These are phyloP conservation scores for Candida boleticola DNA, from an alignment of 805 yeast species.

Conservation along the genomic window DNA sequence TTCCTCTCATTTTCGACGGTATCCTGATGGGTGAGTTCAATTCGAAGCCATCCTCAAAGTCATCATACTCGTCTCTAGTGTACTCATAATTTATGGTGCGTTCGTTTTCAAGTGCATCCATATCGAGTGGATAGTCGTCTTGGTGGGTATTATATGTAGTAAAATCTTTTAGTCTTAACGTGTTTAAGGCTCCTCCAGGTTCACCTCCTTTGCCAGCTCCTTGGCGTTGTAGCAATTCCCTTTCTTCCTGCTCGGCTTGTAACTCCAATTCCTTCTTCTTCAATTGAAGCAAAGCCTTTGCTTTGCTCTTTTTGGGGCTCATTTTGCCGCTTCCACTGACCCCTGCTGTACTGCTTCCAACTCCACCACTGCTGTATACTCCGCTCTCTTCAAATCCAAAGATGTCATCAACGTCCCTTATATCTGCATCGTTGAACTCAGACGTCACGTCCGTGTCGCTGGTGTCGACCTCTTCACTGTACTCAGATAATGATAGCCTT, in stretches of 20 bases:
- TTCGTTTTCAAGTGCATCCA: constrained; percentile 27
- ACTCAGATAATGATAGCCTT: constrained; percentile 31
- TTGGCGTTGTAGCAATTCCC: constrained; percentile 20
- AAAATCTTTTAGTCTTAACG: constrained; percentile 31
- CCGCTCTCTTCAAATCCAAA: constrained; percentile 39
- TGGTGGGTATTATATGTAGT: constrained; percentile 5
- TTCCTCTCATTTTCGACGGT: constrained; percentile 1
- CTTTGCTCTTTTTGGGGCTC: constrained; percentile 3
- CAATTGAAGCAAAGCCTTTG: constrained; percentile 7
- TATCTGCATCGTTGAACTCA: constrained; percentile 36
- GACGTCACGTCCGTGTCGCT: constrained; percentile 38
- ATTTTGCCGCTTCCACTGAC: neutral
- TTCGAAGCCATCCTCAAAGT: constrained; percentile 38
- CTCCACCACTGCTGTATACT: constrained; percentile 24
- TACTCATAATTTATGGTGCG: constrained; percentile 34
- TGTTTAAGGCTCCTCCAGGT: constrained; percentile 20
- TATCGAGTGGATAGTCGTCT: constrained; percentile 10
- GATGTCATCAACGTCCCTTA: constrained; percentile 32
- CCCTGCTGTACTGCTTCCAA: constrained; percentile 12
- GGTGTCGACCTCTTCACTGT: constrained; percentile 30
- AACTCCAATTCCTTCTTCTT: constrained; percentile 23
- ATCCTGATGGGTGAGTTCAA: constrained; percentile 9
- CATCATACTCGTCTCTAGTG: constrained; percentile 35
- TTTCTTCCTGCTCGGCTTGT: constrained; percentile 36
- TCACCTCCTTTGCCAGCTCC: constrained; percentile 3